Evolutionary conservation across 768 basidiomycete genomes (phyloP).

Genomic region (Dendrothele bispora): DNA sequence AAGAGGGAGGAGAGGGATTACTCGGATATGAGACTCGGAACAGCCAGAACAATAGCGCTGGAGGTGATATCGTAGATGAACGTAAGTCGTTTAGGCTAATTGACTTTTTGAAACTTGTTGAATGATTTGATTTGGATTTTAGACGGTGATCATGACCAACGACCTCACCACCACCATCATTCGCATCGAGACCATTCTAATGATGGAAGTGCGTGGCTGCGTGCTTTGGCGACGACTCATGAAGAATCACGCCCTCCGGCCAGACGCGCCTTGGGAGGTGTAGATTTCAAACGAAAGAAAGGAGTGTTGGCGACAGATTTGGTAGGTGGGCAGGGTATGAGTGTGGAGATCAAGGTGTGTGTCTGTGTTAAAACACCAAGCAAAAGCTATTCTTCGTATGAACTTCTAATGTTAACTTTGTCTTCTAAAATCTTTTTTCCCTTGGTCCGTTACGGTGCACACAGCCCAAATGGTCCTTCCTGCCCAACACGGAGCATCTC

Average conservation of each 20-base stretch:
- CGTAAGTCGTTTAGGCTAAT: too few species aligned
- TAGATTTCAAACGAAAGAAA: conserved; percentile 55
- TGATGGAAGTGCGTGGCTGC: conserved; percentile 59
- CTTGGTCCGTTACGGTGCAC: neutral
- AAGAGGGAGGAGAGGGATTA: neutral
- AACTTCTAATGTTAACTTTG: too few species aligned
- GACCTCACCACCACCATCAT: too few species aligned
- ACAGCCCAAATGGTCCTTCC: conserved; percentile 97
- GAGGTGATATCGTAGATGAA: too few species aligned
- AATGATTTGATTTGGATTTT: too few species aligned
- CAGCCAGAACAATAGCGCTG: too few species aligned
- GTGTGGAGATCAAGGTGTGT: conserved; percentile 89
- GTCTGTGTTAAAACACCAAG: too few species aligned
- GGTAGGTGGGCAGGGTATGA: conserved; percentile 59
- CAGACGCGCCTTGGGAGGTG: conserved; percentile 53
- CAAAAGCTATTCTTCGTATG: neutral
- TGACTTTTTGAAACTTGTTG: too few species aligned
- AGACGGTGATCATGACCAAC: too few species aligned
- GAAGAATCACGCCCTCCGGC: conserved; percentile 54
- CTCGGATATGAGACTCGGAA: too few species aligned
- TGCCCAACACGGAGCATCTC: conserved; percentile 64
- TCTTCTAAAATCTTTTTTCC: neutral
- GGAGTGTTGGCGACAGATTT: conserved; percentile 83
- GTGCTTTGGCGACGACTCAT: conserved; percentile 43
- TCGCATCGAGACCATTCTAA: too few species aligned